phyloP scores from a whole-genome alignment of 805 yeast genomes.

The Candida verbasci region DNA sequence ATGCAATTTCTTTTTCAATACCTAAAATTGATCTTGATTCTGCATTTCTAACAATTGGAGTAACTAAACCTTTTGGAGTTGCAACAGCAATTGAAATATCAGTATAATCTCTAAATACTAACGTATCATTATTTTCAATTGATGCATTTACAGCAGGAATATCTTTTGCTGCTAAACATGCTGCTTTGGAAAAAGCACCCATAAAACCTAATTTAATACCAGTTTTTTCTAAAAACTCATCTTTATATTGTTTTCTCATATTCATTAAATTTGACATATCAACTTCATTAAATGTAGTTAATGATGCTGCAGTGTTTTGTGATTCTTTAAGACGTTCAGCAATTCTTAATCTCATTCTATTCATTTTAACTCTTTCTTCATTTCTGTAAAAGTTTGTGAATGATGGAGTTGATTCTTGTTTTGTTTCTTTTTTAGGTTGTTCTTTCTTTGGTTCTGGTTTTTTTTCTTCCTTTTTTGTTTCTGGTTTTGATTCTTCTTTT shows the following conservation, averaged over 20 bases:
- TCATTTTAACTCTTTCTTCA: slow-evolving; percentile 95
- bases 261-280: slow-evolving; percentile 91
- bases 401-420: slow-evolving; percentile 20
- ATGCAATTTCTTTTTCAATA: slow-evolving; percentile 79
- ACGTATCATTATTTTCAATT: slow-evolving; percentile 86
- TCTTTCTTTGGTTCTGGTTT: slow-evolving; percentile 22
- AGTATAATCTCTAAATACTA: slow-evolving; percentile 93
- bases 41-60: slow-evolving; percentile 96
- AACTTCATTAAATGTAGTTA: slow-evolving; percentile 96
- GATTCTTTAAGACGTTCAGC: slow-evolving; percentile 99
- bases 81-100: slow-evolving; percentile 97
- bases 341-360: slow-evolving; percentile 98
- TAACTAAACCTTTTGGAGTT: slow-evolving; percentile 97
- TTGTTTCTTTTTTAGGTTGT: slow-evolving; percentile 23
- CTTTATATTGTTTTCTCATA: slow-evolving; percentile 95
- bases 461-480: slow-evolving; percentile 18
- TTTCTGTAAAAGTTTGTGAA: slow-evolving; percentile 63
- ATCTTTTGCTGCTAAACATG: slow-evolving; percentile 87
- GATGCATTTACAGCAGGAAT: slow-evolving; percentile 94
- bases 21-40: slow-evolving; percentile 86
- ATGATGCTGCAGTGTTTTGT: slow-evolving; percentile 97
- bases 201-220: slow-evolving; percentile 96
- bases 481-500: slow-evolving; percentile 46
- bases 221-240: slow-evolving; percentile 88
- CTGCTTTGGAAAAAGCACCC: slow-evolving; percentile 97